These are phyloP conservation scores for Hirschfeldia incana DNA, from an alignment of 345 rosid species.

Conservation along the genomic window DNA sequence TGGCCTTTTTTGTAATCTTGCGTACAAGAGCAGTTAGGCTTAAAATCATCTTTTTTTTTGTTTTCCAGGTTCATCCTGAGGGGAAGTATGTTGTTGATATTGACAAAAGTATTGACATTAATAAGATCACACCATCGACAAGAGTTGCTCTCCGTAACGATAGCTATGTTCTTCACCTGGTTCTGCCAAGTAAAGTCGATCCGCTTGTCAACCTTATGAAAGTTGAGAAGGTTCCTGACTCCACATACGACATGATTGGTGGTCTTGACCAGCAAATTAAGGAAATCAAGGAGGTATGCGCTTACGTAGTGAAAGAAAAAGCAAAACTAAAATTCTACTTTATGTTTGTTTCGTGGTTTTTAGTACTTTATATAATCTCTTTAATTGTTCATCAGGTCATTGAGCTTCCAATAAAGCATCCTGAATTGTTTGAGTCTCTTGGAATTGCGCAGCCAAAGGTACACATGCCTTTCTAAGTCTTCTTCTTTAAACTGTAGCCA, in stretches of 20 bases:
- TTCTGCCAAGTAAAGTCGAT: constrained; percentile 96
- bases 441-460: constrained; percentile 99
- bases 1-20: background rate
- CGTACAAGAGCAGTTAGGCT: background rate
- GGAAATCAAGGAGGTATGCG: constrained; percentile 89
- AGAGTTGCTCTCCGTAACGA: constrained; percentile 99
- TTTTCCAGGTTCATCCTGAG: constrained; percentile 89
- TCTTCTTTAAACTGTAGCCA: background rate
- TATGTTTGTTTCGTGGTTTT: background rate
- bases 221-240: constrained; percentile 98
- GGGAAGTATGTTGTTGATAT: constrained; percentile 98
- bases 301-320: background rate
- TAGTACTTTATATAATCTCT: background rate
- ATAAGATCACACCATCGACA: constrained; percentile 90
- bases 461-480: background rate
- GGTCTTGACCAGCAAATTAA: constrained; percentile 99
- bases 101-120: constrained; percentile 91
- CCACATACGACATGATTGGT: constrained; percentile 99
- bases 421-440: constrained; percentile 94
- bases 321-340: background rate
- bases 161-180: constrained; percentile 92
- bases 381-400: constrained; percentile 62
- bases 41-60: background rate
- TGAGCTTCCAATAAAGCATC: constrained; percentile 98
- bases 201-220: constrained; percentile 98